phyloP scores from a whole-genome alignment of 768 basidiomycete genomes.

The Russula olivacea region DNA sequence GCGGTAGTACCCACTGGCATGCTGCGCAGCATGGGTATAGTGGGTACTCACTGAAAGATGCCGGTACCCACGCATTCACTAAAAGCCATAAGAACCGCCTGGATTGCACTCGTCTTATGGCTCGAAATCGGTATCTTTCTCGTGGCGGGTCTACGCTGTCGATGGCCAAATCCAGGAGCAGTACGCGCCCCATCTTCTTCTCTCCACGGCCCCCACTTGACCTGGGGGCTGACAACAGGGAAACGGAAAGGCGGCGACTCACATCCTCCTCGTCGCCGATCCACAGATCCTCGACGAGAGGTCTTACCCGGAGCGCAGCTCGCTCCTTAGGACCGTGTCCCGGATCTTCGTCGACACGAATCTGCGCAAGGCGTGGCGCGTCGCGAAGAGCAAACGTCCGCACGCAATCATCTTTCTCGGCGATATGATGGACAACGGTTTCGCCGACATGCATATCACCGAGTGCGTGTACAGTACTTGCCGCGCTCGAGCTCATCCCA shows the following conservation, averaged over 20 bases:
- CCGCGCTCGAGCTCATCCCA: background rate
- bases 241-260: constrained; percentile 11
- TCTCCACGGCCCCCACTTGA: too few species aligned
- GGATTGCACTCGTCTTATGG: constrained; percentile 64
- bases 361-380: constrained; percentile 79
- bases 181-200: background rate
- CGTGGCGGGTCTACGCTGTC: background rate
- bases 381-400: constrained; percentile 51
- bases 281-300: constrained; percentile 76
- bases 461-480: constrained; percentile 59
- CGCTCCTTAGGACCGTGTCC: constrained; percentile 51
- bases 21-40: too few species aligned
- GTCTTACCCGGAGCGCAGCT: constrained; percentile 60
- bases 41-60: too few species aligned
- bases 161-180: constrained; percentile 7
- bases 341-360: constrained; percentile 73
- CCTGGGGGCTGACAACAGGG: too few species aligned
- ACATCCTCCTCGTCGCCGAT: constrained; percentile 77
- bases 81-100: constrained; percentile 42
- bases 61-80: background rate
- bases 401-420: constrained; percentile 79
- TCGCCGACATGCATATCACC: constrained; percentile 51
- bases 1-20: too few species aligned
- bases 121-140: constrained; percentile 59
- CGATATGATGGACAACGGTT: constrained; percentile 88